Evolutionary conservation across 352 stramenopile species (phyloP), one percentile per base, ranked within the genome.

Genomic region (Pilasporangium apinafurcum): DNA sequence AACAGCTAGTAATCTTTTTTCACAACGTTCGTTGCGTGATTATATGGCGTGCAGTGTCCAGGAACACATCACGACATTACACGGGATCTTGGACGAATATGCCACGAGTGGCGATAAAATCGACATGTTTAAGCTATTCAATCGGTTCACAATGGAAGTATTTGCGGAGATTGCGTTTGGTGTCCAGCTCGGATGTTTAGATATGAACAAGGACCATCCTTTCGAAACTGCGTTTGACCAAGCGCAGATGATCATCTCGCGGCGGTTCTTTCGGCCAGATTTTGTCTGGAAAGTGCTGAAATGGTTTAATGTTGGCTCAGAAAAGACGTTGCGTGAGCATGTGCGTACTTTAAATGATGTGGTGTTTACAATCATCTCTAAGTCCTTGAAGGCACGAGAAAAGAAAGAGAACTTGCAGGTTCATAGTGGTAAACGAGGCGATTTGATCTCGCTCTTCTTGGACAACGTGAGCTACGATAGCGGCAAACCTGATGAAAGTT

Each of bases 91-190:
- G 20, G 36, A 27, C 3, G 30, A 26, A 20, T 17, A 20, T 6
- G 21, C 28, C 10, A 21, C 13, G 6, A n/a, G 30, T 8, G 20
- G 29, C 5, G 17, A 33, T 7, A 9, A 38, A 7, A 27, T 41
- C 8, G 34, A 51, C 21, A 8, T 43, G 12, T 51, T 35, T 21
- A 27, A 29, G 34, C 16, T 46, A 25, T 14, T 48, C 8, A 53
- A 40, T 32, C 16, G n/a, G 37, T 60, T 57, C 37, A 35, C 53
- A 17, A 54, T 53, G 31, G 80, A 87, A 39, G 60, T 80, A 20
- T 89, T 92, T 53, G 68, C 72, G 4, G 51, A 79, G 18, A 78
- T 92, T 29, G 75, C 52, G 17, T 90, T 92, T 40, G 77, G 75
- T 17, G 54, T 85, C 27, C 53, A 84, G 25, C 44, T 79, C 5